Base-by-base conservation (phyloP, 1,139 yeast genomes). In the Blastobotrys buckinghamii region DNA sequence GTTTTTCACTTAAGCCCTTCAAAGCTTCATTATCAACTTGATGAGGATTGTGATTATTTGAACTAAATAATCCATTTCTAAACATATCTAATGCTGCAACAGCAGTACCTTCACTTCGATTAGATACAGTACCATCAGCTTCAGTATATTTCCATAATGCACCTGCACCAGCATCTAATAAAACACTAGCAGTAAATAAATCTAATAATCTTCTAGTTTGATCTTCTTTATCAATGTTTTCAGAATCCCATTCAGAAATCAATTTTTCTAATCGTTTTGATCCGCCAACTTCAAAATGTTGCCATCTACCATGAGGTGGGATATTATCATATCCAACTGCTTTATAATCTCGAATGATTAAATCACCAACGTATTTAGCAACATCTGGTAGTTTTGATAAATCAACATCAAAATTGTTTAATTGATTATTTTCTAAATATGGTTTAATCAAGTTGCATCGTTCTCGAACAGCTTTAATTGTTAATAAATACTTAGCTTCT, bases 221-320 rank as follows among this genome's bases (percentile, higher is more conserved):
- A 49, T 74, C 78, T 15, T 62, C 47, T 36, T 71, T 71, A 43
- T 64, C 67, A 34, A 70, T 62, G 2, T 61, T 54, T 15, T 7
- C 6, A 5, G 46, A 30, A 13, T 58, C 57, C 74, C 78, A 70
- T 26, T 53, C 50, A 0, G 59, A 57, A 30, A 78, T 68, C 49
- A 78, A 59, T 3, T 55, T 50, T 20, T 70, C 73, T 34, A 79
- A 67, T 38, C 84, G 69, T 27, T 59, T 59, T 19, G 59, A 59
- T 8, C 69, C 72, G 24, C 76, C 77, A 22, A 72, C 77, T 53
- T 78, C 76, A 56, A 79, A 71, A 60, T 79, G 84, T 58, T 78
- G 82, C 77, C 79, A 78, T 50, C 84, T 68, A 2, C 84, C 84
- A 59, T 79, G 84, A 12, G 81, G 78, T 2, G 84, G 84, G 46